Evolutionary conservation across 768 basidiomycete species (phyloP).

Genomic region (Mycena leptocephala): DNA sequence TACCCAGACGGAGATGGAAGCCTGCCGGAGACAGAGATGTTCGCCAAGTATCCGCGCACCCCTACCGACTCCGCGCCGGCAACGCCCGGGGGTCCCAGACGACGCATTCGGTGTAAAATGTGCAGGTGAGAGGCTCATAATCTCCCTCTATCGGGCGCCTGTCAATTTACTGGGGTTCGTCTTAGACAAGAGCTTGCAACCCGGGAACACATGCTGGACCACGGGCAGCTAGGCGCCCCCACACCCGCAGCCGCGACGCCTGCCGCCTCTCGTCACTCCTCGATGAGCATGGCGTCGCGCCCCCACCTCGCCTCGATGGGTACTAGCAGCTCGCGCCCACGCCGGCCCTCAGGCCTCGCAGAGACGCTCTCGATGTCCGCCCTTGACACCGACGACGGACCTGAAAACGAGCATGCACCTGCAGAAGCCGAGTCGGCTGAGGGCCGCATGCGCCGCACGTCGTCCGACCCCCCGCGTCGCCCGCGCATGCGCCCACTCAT

Average conservation of each 20-base stretch:
- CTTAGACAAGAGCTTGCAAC: conserved; percentile 87
- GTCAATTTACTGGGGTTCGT: neutral
- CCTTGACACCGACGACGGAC: conserved; percentile 46
- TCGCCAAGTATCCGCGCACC: conserved; percentile 80
- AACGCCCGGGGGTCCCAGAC: conserved; percentile 66
- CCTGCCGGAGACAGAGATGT: conserved; percentile 77
- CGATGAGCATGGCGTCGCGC: conserved; percentile 41
- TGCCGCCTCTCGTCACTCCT: conserved; percentile 58
- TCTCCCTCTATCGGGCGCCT: neutral
- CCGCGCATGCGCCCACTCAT: conserved; percentile 36
- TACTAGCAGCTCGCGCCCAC: conserved; percentile 41
- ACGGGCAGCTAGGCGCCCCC: conserved; percentile 82
- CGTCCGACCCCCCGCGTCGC: conserved; percentile 32
- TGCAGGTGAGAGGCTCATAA: conserved; percentile 71
- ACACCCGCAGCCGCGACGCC: conserved; percentile 71
- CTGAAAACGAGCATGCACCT: conserved; percentile 32
- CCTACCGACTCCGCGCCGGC: conserved; percentile 74
- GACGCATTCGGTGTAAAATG: conserved; percentile 92
- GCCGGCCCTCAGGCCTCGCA: conserved; percentile 51
- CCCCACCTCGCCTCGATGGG: conserved; percentile 38
- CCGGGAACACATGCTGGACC: conserved; percentile 95
- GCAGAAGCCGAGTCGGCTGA: neutral
- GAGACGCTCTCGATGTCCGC: conserved; percentile 60
- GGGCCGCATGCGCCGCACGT: neutral
- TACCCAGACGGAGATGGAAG: conserved; percentile 82